phyloP scores from a whole-genome alignment of 2,329 filamentous ascomycete genomes.

The Ceratocystis colombiana region DNA sequence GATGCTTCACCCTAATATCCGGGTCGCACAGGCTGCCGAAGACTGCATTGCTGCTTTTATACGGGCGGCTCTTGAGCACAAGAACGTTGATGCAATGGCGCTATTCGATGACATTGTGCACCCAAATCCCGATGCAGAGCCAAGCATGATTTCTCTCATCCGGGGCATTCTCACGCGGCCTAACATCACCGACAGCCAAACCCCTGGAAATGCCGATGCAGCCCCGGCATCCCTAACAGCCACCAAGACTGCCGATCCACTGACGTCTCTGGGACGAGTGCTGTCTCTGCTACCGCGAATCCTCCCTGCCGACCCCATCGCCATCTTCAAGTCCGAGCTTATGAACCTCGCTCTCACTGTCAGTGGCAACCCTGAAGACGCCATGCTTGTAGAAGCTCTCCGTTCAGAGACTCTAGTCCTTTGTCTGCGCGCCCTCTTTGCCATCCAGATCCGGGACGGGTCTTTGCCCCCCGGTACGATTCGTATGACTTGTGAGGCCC shows the following conservation, averaged over 20 bases:
- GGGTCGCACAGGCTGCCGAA: slow-evolving; percentile 15
- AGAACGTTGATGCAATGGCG: background rate
- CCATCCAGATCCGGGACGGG: background rate
- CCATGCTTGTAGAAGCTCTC: background rate
- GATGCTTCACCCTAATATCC: slow-evolving; percentile 17
- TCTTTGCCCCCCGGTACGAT: slow-evolving; percentile 9
- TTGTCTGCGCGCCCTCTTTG: background rate
- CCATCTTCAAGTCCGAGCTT: slow-evolving; percentile 16
- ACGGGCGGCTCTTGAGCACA: background rate
- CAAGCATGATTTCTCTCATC: slow-evolving; percentile 5
- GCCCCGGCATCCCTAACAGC: background rate
- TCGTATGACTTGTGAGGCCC: background rate
- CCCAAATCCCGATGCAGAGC: background rate
- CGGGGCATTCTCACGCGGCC: background rate
- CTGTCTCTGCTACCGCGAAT: slow-evolving; percentile 15
- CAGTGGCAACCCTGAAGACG: background rate
- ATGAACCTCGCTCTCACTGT: slow-evolving; percentile 7
- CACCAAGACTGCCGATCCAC: background rate
- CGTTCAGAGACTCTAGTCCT: slow-evolving; percentile 4
- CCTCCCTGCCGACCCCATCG: slow-evolving; percentile 4
- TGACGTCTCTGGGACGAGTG: slow-evolving; percentile 13
- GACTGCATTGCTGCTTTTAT: slow-evolving; percentile 17
- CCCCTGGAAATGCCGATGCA: background rate
- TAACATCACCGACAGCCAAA: background rate
- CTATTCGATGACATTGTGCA: slow-evolving; percentile 12